phyloP scores from a whole-genome alignment of 495 filamentous ascomycete genomes.

The Aspergillus nidulans region DNA sequence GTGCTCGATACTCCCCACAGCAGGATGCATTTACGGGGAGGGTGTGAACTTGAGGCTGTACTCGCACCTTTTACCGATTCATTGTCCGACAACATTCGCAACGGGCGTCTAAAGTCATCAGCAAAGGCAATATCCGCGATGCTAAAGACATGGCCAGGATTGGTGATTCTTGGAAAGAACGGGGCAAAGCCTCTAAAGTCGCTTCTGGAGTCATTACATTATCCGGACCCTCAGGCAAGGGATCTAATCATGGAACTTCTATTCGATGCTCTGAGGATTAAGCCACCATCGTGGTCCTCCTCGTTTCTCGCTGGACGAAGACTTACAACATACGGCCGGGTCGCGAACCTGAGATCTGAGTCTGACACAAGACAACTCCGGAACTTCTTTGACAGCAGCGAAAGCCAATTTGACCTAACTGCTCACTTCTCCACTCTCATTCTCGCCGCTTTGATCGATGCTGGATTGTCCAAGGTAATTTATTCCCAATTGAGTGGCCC shows the following conservation, averaged over 20 bases:
- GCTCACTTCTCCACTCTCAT: slow-evolving; percentile 92
- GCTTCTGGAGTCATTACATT: slow-evolving; percentile 71
- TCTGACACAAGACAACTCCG: slow-evolving; percentile 40
- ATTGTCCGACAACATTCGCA: slow-evolving; percentile 58
- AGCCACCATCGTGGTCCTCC: slow-evolving; percentile 92
- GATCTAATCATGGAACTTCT: slow-evolving; percentile 76
- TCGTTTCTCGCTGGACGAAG: slow-evolving; percentile 90
- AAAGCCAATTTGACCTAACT: slow-evolving; percentile 73
- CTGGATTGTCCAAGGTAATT: slow-evolving; percentile 67
- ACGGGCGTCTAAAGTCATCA: slow-evolving; percentile 75
- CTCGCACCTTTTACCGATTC: slow-evolving; percentile 89
- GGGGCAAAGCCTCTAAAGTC: slow-evolving; percentile 78
- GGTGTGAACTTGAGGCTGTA: slow-evolving; percentile 73
- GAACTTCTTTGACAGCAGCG: slow-evolving; percentile 54
- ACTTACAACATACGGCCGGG: slow-evolving; percentile 89
- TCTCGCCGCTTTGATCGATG: slow-evolving; percentile 77
- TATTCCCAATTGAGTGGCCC: slow-evolving; percentile 9
- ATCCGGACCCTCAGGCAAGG: slow-evolving; percentile 61
- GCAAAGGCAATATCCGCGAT: slow-evolving; percentile 82
- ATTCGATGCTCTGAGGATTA: slow-evolving; percentile 88
- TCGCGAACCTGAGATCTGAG: slow-evolving; percentile 77
- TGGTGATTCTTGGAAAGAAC: slow-evolving; percentile 81
- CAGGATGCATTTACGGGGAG: slow-evolving; percentile 73
- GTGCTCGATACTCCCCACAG: slow-evolving; percentile 79
- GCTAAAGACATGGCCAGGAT: slow-evolving; percentile 84